Evolutionary conservation across 2,329 filamentous ascomycete species (phyloP).

Genomic region (Penicillium sp.): DNA sequence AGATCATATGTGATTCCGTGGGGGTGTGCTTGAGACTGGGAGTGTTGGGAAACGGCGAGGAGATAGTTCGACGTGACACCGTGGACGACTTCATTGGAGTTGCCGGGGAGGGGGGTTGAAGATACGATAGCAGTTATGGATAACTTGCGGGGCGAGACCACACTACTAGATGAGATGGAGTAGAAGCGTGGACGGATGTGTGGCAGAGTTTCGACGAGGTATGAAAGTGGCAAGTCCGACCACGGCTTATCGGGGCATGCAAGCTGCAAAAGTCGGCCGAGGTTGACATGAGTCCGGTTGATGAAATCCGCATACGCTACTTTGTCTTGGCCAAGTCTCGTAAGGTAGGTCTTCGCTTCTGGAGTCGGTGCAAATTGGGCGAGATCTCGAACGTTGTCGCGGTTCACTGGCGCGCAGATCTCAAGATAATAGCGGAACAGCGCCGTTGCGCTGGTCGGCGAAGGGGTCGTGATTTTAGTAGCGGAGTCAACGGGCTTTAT

Average conservation of each 20-base stretch:
- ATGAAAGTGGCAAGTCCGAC: slow-evolving; percentile 78
- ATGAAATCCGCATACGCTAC: slow-evolving; percentile 81
- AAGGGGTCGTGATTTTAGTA: slow-evolving; percentile 80
- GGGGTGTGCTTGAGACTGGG: slow-evolving; percentile 69
- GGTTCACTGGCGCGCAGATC: slow-evolving; percentile 86
- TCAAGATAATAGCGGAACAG: slow-evolving; percentile 88
- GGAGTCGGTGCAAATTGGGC: slow-evolving; percentile 81
- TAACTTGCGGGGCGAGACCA: slow-evolving; percentile 47
- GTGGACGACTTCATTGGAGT: slow-evolving; percentile 68
- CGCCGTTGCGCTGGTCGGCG: slow-evolving; percentile 84
- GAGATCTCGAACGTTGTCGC: slow-evolving; percentile 78
- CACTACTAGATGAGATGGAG: slow-evolving; percentile 74
- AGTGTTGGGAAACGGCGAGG: slow-evolving; percentile 56
- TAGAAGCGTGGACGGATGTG: slow-evolving; percentile 93
- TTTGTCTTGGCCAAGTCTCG: slow-evolving; percentile 77
- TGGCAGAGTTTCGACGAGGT: slow-evolving; percentile 80
- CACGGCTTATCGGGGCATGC: slow-evolving; percentile 69
- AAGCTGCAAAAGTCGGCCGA: slow-evolving; percentile 45
- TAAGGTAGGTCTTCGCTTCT: slow-evolving; percentile 74
- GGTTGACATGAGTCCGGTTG: slow-evolving; percentile 70
- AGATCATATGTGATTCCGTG: slow-evolving; percentile 80
- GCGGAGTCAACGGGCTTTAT: slow-evolving; percentile 59
- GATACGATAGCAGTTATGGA: slow-evolving; percentile 90
- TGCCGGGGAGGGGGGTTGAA: slow-evolving; percentile 67
- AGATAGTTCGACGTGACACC: slow-evolving; percentile 95